These are phyloP conservation scores for Aphanoascus verrucosus DNA, from an alignment of 2,329 filamentous ascomycete species.

Conservation along the genomic window DNA sequence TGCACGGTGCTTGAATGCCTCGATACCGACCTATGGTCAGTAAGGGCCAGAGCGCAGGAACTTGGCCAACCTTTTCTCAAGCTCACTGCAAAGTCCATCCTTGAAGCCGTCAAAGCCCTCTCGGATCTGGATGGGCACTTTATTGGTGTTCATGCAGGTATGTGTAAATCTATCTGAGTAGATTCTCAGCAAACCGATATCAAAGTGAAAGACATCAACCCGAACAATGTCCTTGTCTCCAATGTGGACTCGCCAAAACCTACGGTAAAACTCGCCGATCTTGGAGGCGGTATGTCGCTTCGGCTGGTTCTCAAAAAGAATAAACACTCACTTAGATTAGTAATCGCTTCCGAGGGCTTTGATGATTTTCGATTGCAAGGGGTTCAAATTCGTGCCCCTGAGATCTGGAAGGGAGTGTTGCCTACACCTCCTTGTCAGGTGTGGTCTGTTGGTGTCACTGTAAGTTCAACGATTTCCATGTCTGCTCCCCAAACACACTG, in stretches of 20 bases:
- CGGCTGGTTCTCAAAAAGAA: neutral
- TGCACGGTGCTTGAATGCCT: slow-evolving; percentile 16
- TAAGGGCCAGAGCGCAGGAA: neutral
- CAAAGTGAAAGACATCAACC: slow-evolving; percentile 11
- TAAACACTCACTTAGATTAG: slow-evolving; percentile 5
- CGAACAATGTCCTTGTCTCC: slow-evolving; percentile 15
- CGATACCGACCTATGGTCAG: slow-evolving; percentile 14
- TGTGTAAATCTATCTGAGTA: neutral
- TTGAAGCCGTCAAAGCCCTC: slow-evolving; percentile 13
- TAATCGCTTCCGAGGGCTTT: slow-evolving; percentile 4
- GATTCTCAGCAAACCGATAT: neutral
- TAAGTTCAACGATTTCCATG: slow-evolving; percentile 3
- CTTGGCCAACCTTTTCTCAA: slow-evolving; percentile 7
- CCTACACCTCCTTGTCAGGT: slow-evolving; percentile 12
- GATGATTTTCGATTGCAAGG: slow-evolving; percentile 8
- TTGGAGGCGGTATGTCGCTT: slow-evolving; percentile 7
- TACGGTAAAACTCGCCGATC: slow-evolving; percentile 12
- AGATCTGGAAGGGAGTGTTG: slow-evolving; percentile 13
- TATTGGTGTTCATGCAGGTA: slow-evolving; percentile 13
- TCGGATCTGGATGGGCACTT: slow-evolving; percentile 15
- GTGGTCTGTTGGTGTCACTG: slow-evolving; percentile 16
- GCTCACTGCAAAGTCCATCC: slow-evolving; percentile 9
- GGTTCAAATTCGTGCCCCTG: slow-evolving; percentile 13
- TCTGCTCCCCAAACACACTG: neutral
- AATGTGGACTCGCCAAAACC: slow-evolving; percentile 4